Evolutionary conservation across 345 rosid genomes (phyloP).

Genomic region (Cardamine occulta): DNA sequence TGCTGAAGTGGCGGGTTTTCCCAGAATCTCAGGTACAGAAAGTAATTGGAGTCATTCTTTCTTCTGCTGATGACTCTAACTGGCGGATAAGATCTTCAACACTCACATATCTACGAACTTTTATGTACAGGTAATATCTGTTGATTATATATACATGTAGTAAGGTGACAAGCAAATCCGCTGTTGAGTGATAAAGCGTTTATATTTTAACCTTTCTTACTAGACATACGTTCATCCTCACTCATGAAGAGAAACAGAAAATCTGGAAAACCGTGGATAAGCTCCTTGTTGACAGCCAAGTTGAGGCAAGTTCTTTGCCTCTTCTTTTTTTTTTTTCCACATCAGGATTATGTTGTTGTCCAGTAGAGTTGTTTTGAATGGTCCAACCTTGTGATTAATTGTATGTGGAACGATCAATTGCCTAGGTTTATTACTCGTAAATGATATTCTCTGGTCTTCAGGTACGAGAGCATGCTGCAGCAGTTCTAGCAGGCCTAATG

Average conservation of each 20-base stretch:
- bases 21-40: constrained; percentile 80
- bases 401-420: neutral
- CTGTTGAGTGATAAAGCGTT: constrained; percentile 8
- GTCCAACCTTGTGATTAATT: constrained; percentile 1
- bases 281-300: constrained; percentile 90
- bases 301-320: constrained; percentile 68
- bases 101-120: constrained; percentile 84
- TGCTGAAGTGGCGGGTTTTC: constrained; percentile 89
- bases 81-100: constrained; percentile 99
- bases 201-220: constrained; percentile 14
- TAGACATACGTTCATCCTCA: constrained; percentile 92
- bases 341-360: constrained; percentile 6
- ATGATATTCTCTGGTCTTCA: constrained; percentile 38
- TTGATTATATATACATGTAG: constrained; percentile 12
- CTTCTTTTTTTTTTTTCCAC: constrained; percentile 7
- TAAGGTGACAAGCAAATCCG: constrained; percentile 27
- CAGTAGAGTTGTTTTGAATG: constrained; percentile 1
- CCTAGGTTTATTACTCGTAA: neutral
- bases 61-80: constrained; percentile 77
- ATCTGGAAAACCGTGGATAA: constrained; percentile 85
- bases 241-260: constrained; percentile 65
- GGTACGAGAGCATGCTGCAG: constrained; percentile 99
- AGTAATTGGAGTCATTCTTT: constrained; percentile 69
- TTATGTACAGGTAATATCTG: constrained; percentile 83
- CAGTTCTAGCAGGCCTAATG: constrained; percentile 94